phyloP scores from a whole-genome alignment of 176 grass and related monocot genomes.

The Pontederia crassipes region DNA sequence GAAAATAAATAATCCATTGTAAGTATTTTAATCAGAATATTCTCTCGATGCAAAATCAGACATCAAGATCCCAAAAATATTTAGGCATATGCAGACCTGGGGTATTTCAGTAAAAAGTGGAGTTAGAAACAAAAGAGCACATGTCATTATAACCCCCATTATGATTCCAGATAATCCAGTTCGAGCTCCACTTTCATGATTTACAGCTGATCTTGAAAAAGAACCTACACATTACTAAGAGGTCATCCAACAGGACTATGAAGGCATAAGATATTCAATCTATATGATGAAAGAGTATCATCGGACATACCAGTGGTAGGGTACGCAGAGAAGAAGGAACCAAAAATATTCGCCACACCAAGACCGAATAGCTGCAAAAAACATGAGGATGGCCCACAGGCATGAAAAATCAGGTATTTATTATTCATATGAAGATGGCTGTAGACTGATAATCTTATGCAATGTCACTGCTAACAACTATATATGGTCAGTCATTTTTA shows the following conservation, averaged over 20 bases:
- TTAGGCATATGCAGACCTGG: slow-evolving; percentile 47
- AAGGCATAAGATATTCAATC: neutral
- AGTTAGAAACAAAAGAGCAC: slow-evolving; percentile 91
- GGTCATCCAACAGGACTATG: slow-evolving; percentile 17
- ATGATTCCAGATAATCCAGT: slow-evolving; percentile 85
- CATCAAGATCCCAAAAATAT: slow-evolving; percentile 4
- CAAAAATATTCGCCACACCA: slow-evolving; percentile 86
- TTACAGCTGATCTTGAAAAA: slow-evolving; percentile 97
- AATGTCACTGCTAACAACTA: neutral
- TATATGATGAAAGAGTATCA: slow-evolving; percentile 5
- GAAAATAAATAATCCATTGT: slow-evolving; percentile 20
- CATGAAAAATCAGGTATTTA: neutral
- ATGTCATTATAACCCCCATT: slow-evolving; percentile 83
- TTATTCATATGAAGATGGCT: neutral
- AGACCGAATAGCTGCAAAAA: slow-evolving; percentile 80
- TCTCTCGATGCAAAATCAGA: neutral
- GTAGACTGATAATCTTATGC: slow-evolving; percentile 5
- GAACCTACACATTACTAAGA: slow-evolving; percentile 44
- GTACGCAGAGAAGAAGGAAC: slow-evolving; percentile 85
- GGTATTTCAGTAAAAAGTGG: slow-evolving; percentile 95
- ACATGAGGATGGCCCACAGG: neutral
- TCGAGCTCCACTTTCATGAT: slow-evolving; percentile 86
- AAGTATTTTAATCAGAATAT: slow-evolving; percentile 1
- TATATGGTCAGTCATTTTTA: too few relatives aligned
- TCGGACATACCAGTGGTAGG: slow-evolving; percentile 63